Percentiles rank a stretch among this genome's conserved stretches.
Evolutionary conservation across 2,329 filamentous ascomycete species (phyloP).

Genomic region (Sporothrix dimorphospora): DNA sequence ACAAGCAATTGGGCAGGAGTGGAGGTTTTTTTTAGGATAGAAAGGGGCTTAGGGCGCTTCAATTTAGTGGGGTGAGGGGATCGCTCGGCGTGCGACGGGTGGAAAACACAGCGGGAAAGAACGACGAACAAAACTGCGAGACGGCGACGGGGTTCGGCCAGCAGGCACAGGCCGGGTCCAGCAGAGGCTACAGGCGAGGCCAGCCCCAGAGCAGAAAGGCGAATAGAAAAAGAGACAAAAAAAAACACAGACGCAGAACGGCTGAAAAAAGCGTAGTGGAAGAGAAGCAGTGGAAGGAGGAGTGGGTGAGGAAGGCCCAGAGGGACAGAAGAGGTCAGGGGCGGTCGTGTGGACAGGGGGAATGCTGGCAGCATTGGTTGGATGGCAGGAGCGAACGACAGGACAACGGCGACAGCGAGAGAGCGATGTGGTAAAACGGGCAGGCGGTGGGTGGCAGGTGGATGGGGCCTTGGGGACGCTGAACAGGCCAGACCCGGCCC

Average conservation of each 20-base stretch:
- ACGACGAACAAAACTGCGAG: background rate
- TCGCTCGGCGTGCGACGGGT: slow-evolving; percentile 14
- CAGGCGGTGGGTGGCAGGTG: background rate
- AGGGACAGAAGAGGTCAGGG: slow-evolving; percentile 6
- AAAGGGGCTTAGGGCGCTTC: slow-evolving; percentile 27
- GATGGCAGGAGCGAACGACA: background rate
- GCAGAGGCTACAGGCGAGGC: background rate
- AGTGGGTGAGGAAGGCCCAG: slow-evolving; percentile 3
- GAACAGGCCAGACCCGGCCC: background rate
- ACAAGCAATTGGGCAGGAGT: slow-evolving; percentile 21
- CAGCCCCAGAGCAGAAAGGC: slow-evolving; percentile 1
- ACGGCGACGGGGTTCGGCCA: background rate
- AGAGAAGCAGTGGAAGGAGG: slow-evolving; percentile 12
- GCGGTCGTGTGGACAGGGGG: slow-evolving; percentile 5
- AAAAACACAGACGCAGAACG: background rate
- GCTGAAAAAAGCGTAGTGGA: slow-evolving; percentile 20
- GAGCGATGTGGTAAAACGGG: background rate
- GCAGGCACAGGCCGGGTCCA: background rate
- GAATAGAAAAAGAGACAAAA: background rate
- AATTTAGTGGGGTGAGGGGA: slow-evolving; percentile 21
- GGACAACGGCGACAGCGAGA: background rate
- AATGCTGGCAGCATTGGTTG: slow-evolving; percentile 11
- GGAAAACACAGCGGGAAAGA: slow-evolving; percentile 8
- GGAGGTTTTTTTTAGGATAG: slow-evolving; percentile 10
- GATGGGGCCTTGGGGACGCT: background rate